Evolutionary conservation across 2,329 filamentous ascomycete species (phyloP).

Genomic region (Beauveria brongniartii): DNA sequence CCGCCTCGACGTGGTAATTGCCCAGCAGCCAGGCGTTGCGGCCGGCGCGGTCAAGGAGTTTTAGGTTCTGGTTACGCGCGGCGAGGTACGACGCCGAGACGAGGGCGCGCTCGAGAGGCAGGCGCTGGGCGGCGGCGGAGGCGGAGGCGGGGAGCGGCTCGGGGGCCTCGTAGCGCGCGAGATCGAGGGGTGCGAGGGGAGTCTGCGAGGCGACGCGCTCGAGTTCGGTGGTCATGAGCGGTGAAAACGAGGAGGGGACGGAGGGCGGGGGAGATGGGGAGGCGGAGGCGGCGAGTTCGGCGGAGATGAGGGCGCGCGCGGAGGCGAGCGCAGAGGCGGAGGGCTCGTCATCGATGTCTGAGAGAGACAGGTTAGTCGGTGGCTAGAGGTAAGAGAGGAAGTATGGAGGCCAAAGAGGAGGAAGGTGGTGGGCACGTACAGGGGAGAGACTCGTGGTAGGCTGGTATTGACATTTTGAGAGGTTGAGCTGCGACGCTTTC

Average conservation of each 20-base stretch:
- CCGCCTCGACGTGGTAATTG: conserved; percentile 71
- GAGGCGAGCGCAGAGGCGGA: conserved; percentile 53
- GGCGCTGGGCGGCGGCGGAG: conserved; percentile 41
- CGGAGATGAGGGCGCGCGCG: conserved; percentile 60
- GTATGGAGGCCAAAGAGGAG: too few species aligned
- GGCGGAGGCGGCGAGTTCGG: conserved; percentile 55
- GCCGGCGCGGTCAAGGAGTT: conserved; percentile 70
- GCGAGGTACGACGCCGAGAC: conserved; percentile 43
- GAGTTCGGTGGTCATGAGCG: conserved; percentile 60
- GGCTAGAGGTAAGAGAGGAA: not conserved
- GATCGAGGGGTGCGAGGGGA: conserved; percentile 54
- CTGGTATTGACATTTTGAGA: conserved; percentile 21
- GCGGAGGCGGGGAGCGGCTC: conserved; percentile 36
- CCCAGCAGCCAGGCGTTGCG: conserved; percentile 87
- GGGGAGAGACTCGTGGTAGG: conserved; percentile 68
- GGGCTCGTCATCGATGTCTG: conserved; percentile 76
- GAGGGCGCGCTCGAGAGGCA: conserved; percentile 50
- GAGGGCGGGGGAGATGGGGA: conserved; percentile 57
- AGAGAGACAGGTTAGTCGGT: conserved; percentile 11
- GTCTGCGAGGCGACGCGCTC: conserved; percentile 45
- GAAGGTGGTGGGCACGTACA: conserved; percentile 43
- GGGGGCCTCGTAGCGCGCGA: conserved; percentile 73
- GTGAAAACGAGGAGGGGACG: conserved; percentile 51
- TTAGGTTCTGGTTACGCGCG: conserved; percentile 48
- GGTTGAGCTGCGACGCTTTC: not conserved